Evolutionary conservation across 2,329 filamentous ascomycete species (phyloP).

Genomic region (Alternaria novae-zelandiae): DNA sequence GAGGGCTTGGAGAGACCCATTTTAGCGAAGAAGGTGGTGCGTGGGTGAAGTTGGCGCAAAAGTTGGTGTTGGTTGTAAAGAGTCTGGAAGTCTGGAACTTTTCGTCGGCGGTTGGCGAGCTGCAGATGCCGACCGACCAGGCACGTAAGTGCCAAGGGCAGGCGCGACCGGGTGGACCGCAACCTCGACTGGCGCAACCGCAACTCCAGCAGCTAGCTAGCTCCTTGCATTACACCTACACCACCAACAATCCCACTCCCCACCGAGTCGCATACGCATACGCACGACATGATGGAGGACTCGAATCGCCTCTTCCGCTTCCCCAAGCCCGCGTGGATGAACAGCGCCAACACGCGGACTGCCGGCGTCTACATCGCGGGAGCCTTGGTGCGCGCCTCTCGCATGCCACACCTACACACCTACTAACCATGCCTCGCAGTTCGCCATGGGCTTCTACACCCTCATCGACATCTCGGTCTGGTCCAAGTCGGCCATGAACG

Average conservation of each 20-base stretch:
- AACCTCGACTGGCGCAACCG: slow-evolving; percentile 35
- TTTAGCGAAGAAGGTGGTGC: not conserved
- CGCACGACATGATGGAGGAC: slow-evolving; percentile 48
- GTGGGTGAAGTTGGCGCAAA: not conserved
- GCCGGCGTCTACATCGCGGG: slow-evolving; percentile 71
- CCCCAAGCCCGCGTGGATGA: slow-evolving; percentile 70
- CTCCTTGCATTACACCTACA: slow-evolving; percentile 22
- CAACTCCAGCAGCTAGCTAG: slow-evolving; percentile 16
- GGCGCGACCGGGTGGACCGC: slow-evolving; percentile 23
- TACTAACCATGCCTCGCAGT: slow-evolving; percentile 53
- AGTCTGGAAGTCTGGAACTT: not conserved
- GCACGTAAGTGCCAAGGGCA: slow-evolving; percentile 22
- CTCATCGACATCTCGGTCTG: slow-evolving; percentile 70
- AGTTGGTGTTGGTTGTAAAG: not conserved
- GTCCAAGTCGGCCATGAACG: slow-evolving; percentile 67
- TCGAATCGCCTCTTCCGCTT: slow-evolving; percentile 69
- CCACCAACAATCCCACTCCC: not conserved
- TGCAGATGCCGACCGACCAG: not conserved
- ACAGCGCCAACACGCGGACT: slow-evolving; percentile 67
- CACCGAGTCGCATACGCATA: slow-evolving; percentile 6
- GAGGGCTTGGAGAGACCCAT: slow-evolving; percentile 43
- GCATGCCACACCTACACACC: not conserved
- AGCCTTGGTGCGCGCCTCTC: slow-evolving; percentile 61
- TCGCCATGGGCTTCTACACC: slow-evolving; percentile 73
- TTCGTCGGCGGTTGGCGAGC: not conserved